phyloP scores from a whole-genome alignment of 1,284 basidiomycete genomes.

The Sporisorium scitamineum region DNA sequence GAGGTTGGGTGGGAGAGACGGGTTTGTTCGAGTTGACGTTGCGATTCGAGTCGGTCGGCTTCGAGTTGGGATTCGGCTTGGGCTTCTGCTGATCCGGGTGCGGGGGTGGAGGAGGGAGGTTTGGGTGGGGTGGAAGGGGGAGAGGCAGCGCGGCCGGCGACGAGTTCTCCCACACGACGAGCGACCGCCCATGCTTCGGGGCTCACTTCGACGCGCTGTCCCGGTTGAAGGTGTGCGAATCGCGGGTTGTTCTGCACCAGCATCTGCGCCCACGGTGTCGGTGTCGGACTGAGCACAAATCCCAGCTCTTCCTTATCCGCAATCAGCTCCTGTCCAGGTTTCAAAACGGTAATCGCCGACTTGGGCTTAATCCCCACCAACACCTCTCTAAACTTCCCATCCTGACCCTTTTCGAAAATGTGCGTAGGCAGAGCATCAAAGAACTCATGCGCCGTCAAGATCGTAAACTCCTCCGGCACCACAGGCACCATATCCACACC shows the following conservation, averaged over 20 bases:
- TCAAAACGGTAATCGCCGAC: slow-evolving; percentile 47
- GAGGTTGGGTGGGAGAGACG: slow-evolving; percentile 48
- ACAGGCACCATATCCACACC: slow-evolving; percentile 77
- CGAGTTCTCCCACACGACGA: slow-evolving; percentile 58
- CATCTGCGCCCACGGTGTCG: slow-evolving; percentile 77
- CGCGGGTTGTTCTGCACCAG: slow-evolving; percentile 59
- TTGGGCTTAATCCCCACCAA: slow-evolving; percentile 75
- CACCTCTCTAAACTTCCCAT: slow-evolving; percentile 86
- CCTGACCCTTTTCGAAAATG: slow-evolving; percentile 76
- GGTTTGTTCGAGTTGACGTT: slow-evolving; percentile 6
- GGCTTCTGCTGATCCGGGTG: slow-evolving; percentile 14
- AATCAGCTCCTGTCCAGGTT: slow-evolving; percentile 34
- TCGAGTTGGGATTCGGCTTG: slow-evolving; percentile 25
- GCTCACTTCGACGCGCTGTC: slow-evolving; percentile 64
- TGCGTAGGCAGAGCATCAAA: slow-evolving; percentile 97
- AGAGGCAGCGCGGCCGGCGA: slow-evolving; percentile 54
- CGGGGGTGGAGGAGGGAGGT: neutral
- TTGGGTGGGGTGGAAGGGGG: slow-evolving; percentile 4
- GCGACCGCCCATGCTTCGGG: slow-evolving; percentile 65
- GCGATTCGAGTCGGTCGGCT: slow-evolving; percentile 3
- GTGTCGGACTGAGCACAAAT: slow-evolving; percentile 77
- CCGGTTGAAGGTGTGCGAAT: slow-evolving; percentile 55
- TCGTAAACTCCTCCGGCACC: slow-evolving; percentile 76
- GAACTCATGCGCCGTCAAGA: slow-evolving; percentile 95
- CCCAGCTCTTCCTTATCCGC: slow-evolving; percentile 71